Base-by-base conservation (phyloP, 163 green algal genomes). In the Chloromonas sp. region DNA sequence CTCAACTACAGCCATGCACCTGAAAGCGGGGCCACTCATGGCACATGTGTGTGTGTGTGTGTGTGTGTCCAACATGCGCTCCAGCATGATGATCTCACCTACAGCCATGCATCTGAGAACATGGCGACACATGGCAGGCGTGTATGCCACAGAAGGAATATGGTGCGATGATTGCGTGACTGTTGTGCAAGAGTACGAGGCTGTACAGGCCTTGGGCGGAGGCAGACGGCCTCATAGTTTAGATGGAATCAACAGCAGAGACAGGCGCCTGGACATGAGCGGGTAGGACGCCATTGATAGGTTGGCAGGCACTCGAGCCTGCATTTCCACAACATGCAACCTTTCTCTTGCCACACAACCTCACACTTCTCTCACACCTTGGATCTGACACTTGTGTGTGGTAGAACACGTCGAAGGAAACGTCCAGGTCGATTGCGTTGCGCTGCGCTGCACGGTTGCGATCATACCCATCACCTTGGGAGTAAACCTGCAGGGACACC, bases 381-480 rank as follows among this genome's bases (percentile, higher is more conserved):
- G 88, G 86, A 80, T 93, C 88, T 1, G 86, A 88, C 0, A 92
- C 81, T 11, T 36, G n/a, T 3, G 87, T 86, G 89, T 93, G 90
- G 84, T 91, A 92, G 87, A 89, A 94, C 8, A 92, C 85, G 78
- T 94, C 91, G 77, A 94, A 93, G 61, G 82, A 87, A 70, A 93
- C 86, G 61, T 93, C 87, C 36, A 92, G 78, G 61, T 88, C 82
- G 14, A 91, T 87, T 3, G 86, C 86, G 81, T 89, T 90, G 61
- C 81, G 82, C 82, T 87, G 84, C 70, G 81, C 76, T 14, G 85
- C 85, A 14, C 81, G 71, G 66, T 79, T 79, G 70, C 81, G 81
- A 70, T 84, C 81, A 70, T 84, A 84, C 0, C 81, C 62, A 70
- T 84, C 81, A 3, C 81, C 81, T 66, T 78, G 57, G 5, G 81